Base-by-base conservation (phyloP, 2,329 filamentous ascomycete genomes). In the Leptographium radiaticola region DNA sequence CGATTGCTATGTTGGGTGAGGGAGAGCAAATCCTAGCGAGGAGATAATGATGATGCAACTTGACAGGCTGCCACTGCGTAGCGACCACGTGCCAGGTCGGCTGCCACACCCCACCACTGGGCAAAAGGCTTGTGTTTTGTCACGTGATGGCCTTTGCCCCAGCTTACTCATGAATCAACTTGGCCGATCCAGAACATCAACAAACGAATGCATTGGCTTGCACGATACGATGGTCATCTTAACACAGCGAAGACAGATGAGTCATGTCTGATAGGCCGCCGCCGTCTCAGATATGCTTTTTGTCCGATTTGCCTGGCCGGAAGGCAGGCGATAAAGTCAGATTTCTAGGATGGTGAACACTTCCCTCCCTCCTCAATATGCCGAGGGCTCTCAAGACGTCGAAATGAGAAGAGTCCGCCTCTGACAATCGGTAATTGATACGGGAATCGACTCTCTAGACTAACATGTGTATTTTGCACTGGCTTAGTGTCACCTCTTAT, bases 281-380 rank as follows among this genome's bases (percentile, higher is more conserved):
- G 36, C 78, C 88, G 8, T 84, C 83, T 25, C 73, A 70, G 55
- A 71, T 83, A 43, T 80, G 83, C 56, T 80, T 89, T 56, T 73
- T 91, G 53, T 80, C 78, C 15, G 71, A 77, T 54, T 69, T 90
- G 15, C 70, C 76, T 4, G 63, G 64, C 51, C 71, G 71, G 49
- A 64, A 70, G n/a, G 59, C 71, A 15, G 79, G 79, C 43, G 79
- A 81, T n/a, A 97, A 97, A 70, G 84, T 96, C 57, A 84, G 91
- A 57, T 95, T 97, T 67, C 70, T 97, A 51, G 90, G 89, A 68
- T 96, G 90, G 91, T 95, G 76, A 71, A 81, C 55, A 2, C 34
- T n/a, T 9, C 12, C 12, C 31, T 16, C 2, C 18, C 25, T 13
- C 10, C 16, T 40, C 18, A 13, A 15, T 25, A 25, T 25, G 25